Evolutionary conservation across 1,284 basidiomycete species (phyloP).

Genomic region (Boletellus deceptivus): DNA sequence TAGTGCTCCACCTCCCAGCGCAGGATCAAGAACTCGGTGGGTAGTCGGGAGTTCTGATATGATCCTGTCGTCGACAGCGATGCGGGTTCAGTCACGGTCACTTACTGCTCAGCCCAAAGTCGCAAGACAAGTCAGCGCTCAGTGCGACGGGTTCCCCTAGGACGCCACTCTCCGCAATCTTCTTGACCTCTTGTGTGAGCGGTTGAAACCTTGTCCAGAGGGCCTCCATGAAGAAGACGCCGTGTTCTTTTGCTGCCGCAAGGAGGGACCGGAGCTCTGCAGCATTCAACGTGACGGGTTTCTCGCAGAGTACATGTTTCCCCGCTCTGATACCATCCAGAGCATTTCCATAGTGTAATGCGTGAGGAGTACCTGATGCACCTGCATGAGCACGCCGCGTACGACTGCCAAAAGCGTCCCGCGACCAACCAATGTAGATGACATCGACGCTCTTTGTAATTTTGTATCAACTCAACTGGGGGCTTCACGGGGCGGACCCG

Average conservation of each 20-base stretch:
- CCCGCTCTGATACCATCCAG: slow-evolving; percentile 74
- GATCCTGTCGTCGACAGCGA: background rate
- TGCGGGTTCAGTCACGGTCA: slow-evolving; percentile 8
- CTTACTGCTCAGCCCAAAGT: slow-evolving; percentile 73
- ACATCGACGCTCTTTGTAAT: slow-evolving; percentile 66
- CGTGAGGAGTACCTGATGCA: slow-evolving; percentile 76
- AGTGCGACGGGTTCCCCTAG: slow-evolving; percentile 65
- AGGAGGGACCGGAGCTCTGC: slow-evolving; percentile 69
- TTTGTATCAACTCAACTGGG: slow-evolving; percentile 9
- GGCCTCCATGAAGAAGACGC: slow-evolving; percentile 88
- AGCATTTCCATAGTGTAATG: slow-evolving; percentile 79
- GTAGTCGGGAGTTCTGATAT: slow-evolving; percentile 58
- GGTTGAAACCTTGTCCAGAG: slow-evolving; percentile 83
- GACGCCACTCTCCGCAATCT: slow-evolving; percentile 56
- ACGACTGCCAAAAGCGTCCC: slow-evolving; percentile 6
- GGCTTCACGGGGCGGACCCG: background rate
- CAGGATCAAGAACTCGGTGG: slow-evolving; percentile 79
- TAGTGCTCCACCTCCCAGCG: slow-evolving; percentile 80
- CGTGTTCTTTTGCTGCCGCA: slow-evolving; percentile 69
- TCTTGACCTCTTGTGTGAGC: slow-evolving; percentile 62
- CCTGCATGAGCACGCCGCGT: slow-evolving; percentile 7
- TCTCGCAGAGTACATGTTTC: slow-evolving; percentile 88
- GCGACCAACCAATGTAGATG: slow-evolving; percentile 69
- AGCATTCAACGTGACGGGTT: slow-evolving; percentile 67
- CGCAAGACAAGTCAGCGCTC: slow-evolving; percentile 70